phyloP scores from a whole-genome alignment of 1,284 basidiomycete species.

The Naganishia liquefaciens region DNA sequence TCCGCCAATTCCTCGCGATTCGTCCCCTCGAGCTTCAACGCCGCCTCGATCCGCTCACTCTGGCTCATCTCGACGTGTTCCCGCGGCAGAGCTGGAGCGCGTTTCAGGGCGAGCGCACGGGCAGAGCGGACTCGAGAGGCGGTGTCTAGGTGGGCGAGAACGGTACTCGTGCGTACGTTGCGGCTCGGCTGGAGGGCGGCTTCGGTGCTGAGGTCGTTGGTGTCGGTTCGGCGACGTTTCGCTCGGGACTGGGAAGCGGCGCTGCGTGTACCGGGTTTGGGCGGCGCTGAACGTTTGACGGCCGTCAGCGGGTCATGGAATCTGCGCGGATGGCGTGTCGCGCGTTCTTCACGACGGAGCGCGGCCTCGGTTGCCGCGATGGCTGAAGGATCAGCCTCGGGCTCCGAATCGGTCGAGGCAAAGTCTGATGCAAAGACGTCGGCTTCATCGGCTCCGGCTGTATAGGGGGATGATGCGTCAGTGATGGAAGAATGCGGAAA shows the following conservation, averaged over 20 bases:
- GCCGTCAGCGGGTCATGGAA: conserved; percentile 4
- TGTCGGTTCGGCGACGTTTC: too few species aligned
- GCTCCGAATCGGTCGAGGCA: conserved; percentile 12
- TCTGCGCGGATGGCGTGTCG: not conserved
- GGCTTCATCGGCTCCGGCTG: conserved; percentile 2
- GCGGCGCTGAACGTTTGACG: not conserved
- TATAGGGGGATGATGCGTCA: not conserved
- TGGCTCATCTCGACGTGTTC: conserved; percentile 18
- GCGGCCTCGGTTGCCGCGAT: not conserved
- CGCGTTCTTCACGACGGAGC: not conserved
- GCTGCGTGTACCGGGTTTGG: not conserved
- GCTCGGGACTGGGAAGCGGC: too few species aligned
- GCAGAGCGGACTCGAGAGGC: not conserved
- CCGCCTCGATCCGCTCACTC: conserved; percentile 28
- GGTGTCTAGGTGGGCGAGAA: not conserved
- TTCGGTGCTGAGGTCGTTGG: too few species aligned
- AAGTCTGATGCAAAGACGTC: conserved; percentile 14
- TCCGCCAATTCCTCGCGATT: conserved; percentile 21
- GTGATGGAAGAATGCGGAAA: not conserved
- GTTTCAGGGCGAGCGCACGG: not conserved
- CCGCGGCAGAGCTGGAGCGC: not conserved
- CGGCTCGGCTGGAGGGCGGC: not conserved
- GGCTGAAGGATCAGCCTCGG: not conserved
- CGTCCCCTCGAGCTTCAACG: conserved; percentile 26
- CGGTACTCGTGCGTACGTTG: conserved; percentile 17